Conservation (phyloP, 1,139 yeast species). For the Wickerhamomyces sp. region DNA sequence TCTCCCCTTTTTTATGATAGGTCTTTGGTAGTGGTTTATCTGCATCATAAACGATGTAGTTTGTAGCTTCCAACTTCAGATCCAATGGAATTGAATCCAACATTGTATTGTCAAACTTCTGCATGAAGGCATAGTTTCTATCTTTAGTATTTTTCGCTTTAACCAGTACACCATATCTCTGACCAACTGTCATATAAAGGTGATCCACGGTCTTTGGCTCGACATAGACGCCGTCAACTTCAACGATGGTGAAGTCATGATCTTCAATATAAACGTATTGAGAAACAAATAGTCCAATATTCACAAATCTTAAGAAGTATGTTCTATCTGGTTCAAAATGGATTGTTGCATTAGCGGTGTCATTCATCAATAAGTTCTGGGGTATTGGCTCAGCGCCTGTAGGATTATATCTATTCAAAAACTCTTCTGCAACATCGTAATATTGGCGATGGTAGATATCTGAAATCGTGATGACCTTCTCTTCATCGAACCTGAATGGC, state of each 20-base stretch:
- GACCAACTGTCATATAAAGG: constrained; percentile 65
- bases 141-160: constrained; percentile 41
- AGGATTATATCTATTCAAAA: constrained; percentile 63
- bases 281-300: constrained; percentile 67
- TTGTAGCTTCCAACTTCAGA: constrained; percentile 49
- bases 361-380: constrained; percentile 58
- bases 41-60: constrained; percentile 46
- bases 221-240: constrained; percentile 67
- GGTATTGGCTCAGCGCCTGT: constrained; percentile 85
- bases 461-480: constrained; percentile 47
- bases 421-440: constrained; percentile 38
- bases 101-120: constrained; percentile 59
- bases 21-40: constrained; percentile 27
- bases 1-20: constrained; percentile 16
- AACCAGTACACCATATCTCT: constrained; percentile 60
- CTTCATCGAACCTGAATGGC: constrained; percentile 59
- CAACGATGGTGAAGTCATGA: constrained; percentile 63
- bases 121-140: constrained; percentile 58
- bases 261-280: constrained; percentile 66
- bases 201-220: constrained; percentile 52
- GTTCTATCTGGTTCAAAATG: constrained; percentile 56
- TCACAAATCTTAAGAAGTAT: constrained; percentile 57
- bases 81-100: constrained; percentile 56
- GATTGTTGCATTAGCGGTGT: constrained; percentile 54
- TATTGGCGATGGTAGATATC: constrained; percentile 61